These are phyloP conservation scores for Thymus quinquecostatus DNA, from an alignment of 257 asterid species.

Conservation along the genomic window DNA sequence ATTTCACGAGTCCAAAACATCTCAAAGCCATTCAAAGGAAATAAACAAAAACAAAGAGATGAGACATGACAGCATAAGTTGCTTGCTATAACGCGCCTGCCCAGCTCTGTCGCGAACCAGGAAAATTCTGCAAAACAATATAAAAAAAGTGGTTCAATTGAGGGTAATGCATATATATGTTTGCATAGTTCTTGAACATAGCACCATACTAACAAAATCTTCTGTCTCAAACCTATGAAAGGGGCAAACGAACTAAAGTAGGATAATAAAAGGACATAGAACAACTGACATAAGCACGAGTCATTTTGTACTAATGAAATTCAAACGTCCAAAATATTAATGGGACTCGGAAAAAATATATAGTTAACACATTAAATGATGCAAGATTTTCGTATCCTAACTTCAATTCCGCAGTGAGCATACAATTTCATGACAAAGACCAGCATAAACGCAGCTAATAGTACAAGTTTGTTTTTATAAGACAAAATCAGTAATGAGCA, in stretches of 20 bases:
- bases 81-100: neutral
- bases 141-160: neutral
- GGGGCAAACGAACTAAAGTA: neutral
- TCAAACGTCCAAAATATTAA: neutral
- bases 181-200: neutral
- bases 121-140: constrained; percentile 27
- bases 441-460: too few relatives aligned
- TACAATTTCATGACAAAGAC: too few relatives aligned
- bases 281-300: too few relatives aligned
- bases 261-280: neutral
- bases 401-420: too few relatives aligned
- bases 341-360: neutral
- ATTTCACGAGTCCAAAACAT: neutral
- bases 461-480: too few relatives aligned
- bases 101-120: neutral
- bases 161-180: neutral
- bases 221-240: neutral
- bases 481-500: too few relatives aligned
- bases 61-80: neutral
- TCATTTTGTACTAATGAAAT: neutral
- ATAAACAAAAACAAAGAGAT: neutral
- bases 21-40: neutral
- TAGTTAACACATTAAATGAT: too few relatives aligned
- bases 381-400: too few relatives aligned
- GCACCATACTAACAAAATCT: neutral